Evolutionary conservation across 306 rosid species (phyloP).

Genomic region (Gynostemma pentaphyllum): DNA sequence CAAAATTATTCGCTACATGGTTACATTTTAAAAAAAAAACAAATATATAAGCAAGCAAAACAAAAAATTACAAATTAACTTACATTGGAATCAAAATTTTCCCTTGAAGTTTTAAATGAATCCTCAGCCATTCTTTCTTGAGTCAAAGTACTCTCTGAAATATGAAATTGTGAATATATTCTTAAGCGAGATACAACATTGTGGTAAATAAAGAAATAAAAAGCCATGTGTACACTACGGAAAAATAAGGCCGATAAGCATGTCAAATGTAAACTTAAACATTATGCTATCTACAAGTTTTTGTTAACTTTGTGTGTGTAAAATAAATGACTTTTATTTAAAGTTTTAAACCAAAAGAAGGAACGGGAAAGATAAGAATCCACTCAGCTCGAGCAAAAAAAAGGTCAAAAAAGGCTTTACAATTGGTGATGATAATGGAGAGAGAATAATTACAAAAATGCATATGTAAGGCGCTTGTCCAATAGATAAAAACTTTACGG

Average conservation of each 20-base stretch:
- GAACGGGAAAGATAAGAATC: neutral
- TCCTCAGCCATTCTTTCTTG: slow-evolving; percentile 31
- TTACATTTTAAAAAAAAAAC: neutral
- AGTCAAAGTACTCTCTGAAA: slow-evolving; percentile 40
- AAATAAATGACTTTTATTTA: neutral
- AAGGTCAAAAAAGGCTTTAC: neutral
- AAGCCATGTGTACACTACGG: neutral
- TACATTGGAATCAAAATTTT: slow-evolving; percentile 32
- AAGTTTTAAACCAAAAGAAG: neutral
- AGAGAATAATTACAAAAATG: neutral
- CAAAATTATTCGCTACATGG: neutral
- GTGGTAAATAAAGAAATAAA: neutral
- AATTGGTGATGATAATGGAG: neutral
- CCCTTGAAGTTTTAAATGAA: slow-evolving; percentile 25
- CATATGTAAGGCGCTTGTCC: neutral
- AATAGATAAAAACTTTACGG: neutral
- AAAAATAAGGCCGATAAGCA: neutral
- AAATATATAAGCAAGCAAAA: neutral
- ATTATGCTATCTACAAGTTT: neutral
- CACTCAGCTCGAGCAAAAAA: neutral
- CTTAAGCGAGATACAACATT: slow-evolving; percentile 1
- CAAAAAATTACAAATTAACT: slow-evolving; percentile 15
- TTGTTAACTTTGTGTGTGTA: too few species aligned
- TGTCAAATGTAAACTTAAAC: neutral
- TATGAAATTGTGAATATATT: slow-evolving; percentile 14